Conservation (phyloP, 2,329 filamentous ascomycete species). For the Eutypa lata region DNA sequence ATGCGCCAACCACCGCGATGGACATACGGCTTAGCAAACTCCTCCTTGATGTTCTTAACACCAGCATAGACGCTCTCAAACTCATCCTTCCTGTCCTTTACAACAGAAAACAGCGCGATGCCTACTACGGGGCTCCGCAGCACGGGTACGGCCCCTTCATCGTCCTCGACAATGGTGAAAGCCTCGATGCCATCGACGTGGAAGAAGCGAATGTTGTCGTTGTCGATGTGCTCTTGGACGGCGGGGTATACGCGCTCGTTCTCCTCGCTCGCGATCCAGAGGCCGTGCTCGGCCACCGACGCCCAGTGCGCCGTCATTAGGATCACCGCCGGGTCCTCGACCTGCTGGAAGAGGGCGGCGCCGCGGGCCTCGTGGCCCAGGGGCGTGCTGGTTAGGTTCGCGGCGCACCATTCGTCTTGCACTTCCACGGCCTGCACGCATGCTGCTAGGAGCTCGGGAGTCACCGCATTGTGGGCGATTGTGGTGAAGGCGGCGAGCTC, state of each 20-base stretch:
- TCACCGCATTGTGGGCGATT: constrained; percentile 22
- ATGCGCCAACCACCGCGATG: constrained; percentile 4
- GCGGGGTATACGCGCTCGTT: constrained; percentile 34
- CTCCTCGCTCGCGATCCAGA: constrained; percentile 41
- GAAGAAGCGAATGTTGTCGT: constrained; percentile 35
- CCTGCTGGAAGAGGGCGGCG: constrained; percentile 30
- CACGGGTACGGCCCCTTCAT: constrained; percentile 10
- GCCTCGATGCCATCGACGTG: constrained; percentile 35
- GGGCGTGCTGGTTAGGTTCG: constrained; percentile 31
- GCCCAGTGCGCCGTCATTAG: constrained; percentile 45
- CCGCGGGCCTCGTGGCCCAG: constrained; percentile 31
- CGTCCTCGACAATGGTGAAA: constrained; percentile 10
- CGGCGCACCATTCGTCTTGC: constrained; percentile 40
- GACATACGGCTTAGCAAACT: not conserved
- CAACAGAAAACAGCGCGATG: constrained; percentile 18
- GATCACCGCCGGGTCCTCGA: constrained; percentile 33
- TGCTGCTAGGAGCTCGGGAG: constrained; percentile 29
- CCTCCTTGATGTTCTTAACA: not conserved
- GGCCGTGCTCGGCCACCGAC: constrained; percentile 35
- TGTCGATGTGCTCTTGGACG: constrained; percentile 31
- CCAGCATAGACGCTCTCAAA: not conserved
- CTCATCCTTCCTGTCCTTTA: not conserved
- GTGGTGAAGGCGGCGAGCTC: constrained; percentile 24
- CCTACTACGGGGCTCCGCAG: constrained; percentile 33
- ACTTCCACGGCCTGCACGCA: constrained; percentile 28